A percentile compares a stretch with the other conserved stretches of the same genome.
Conservation (phyloP, 2,329 filamentous ascomycete genomes). For the Coniochaeta sp. region DNA sequence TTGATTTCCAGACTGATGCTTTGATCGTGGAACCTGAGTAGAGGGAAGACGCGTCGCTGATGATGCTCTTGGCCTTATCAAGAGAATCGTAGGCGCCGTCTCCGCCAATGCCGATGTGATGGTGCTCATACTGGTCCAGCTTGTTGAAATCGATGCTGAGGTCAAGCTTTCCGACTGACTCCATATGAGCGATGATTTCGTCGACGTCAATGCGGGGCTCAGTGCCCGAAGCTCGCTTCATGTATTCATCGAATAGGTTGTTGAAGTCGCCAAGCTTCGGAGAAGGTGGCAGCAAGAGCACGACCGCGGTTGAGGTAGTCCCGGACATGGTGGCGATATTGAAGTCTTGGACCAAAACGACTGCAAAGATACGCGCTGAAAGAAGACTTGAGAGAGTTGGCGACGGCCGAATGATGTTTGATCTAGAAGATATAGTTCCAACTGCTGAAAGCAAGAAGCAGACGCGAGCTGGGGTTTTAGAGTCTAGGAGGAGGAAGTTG, state of each 20-base stretch:
- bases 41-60: not conserved
- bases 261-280: conserved; percentile 1
- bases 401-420: too few species aligned
- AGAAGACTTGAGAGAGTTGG: too few species aligned
- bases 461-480: too few species aligned
- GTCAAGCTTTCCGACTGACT: not conserved
- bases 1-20: not conserved
- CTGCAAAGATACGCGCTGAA: too few species aligned
- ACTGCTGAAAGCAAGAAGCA: too few species aligned
- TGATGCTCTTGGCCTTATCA: not conserved
- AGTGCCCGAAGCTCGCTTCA: not conserved
- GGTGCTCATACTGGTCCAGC: not conserved
- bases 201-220: not conserved
- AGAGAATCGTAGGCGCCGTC: not conserved
- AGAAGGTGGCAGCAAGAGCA: not conserved
- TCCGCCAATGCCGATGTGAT: not conserved
- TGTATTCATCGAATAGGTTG: not conserved
- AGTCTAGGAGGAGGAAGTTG: too few species aligned
- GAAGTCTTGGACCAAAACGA: too few species aligned
- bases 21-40: too few species aligned
- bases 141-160: not conserved
- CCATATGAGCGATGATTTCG: not conserved
- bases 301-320: not conserved
- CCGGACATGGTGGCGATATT: not conserved
- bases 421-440: too few species aligned